These are phyloP conservation scores for Atractiella rhizophila DNA, from an alignment of 768 basidiomycete genomes.

Conservation along the genomic window DNA sequence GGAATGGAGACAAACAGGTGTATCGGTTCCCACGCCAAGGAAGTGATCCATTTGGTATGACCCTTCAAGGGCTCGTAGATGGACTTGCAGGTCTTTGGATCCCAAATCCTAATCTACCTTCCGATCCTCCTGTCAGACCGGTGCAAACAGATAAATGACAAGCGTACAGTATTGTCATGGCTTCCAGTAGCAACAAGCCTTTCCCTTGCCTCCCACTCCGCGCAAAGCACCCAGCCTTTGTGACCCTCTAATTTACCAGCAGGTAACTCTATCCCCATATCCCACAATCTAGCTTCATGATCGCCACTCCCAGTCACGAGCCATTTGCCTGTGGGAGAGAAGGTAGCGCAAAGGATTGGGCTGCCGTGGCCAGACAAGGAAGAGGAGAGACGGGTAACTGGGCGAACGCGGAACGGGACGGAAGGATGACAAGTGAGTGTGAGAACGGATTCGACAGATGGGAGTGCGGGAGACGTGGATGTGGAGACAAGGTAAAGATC, in stretches of 20 bases:
- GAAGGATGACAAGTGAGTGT: neutral
- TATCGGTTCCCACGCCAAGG: constrained; percentile 83
- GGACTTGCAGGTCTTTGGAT: constrained; percentile 68
- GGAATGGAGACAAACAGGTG: constrained; percentile 38
- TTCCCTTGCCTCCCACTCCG: constrained; percentile 91
- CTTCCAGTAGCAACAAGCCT: constrained; percentile 75
- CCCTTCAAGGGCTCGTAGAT: constrained; percentile 73
- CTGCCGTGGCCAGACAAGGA: constrained; percentile 47
- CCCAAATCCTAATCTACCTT: constrained; percentile 55
- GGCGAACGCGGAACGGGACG: neutral
- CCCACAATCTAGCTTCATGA: constrained; percentile 76
- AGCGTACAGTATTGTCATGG: constrained; percentile 66
- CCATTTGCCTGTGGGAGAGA: constrained; percentile 72
- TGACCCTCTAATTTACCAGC: constrained; percentile 68
- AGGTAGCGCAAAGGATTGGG: constrained; percentile 80
- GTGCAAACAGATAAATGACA: neutral
- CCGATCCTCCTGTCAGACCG: neutral
- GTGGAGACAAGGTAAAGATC: neutral
- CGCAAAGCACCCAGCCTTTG: constrained; percentile 84
- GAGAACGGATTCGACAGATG: neutral
- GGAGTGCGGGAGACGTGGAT: neutral
- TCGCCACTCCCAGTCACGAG: constrained; percentile 92
- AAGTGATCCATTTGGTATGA: constrained; percentile 89
- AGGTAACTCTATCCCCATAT: constrained; percentile 74
- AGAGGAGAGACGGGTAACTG: neutral